These are phyloP conservation scores for Diaporthe ilicicola DNA, from an alignment of 2,329 filamentous ascomycete genomes.

Conservation along the genomic window DNA sequence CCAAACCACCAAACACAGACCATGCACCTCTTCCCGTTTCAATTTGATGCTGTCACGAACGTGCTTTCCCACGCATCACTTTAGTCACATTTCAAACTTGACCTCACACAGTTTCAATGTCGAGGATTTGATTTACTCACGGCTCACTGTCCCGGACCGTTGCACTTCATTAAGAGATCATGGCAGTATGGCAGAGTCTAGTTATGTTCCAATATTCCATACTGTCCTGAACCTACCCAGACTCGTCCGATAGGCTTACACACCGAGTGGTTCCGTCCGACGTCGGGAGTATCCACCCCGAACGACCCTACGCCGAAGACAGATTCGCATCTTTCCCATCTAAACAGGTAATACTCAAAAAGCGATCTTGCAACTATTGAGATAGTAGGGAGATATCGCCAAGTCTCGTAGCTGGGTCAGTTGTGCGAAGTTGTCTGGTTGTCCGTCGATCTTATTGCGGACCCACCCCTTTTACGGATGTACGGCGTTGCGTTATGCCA, in stretches of 20 bases:
- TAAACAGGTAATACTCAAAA: not conserved
- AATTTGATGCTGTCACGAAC: too few relatives aligned
- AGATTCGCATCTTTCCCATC: not conserved
- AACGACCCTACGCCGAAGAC: not conserved
- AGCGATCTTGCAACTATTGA: not conserved
- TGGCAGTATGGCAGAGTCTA: too few relatives aligned
- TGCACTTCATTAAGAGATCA: too few relatives aligned
- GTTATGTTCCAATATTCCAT: too few relatives aligned
- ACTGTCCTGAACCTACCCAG: not conserved
- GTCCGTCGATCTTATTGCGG: conserved; percentile 14
- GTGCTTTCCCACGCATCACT: too few relatives aligned
- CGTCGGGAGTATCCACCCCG: not conserved
- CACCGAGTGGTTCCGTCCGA: not conserved
- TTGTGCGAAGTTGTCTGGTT: not conserved
- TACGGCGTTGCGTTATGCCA: not conserved
- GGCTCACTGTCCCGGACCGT: too few relatives aligned
- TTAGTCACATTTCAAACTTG: too few relatives aligned
- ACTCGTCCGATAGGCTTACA: not conserved
- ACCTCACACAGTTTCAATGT: too few relatives aligned
- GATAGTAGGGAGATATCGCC: not conserved
- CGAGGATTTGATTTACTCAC: too few relatives aligned
- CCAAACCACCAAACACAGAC: too few relatives aligned
- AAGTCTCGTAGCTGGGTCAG: conserved; percentile 9
- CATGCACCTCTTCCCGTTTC: too few relatives aligned
- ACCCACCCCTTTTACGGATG: conserved; percentile 9